Base-by-base conservation (phyloP, 805 yeast genomes). In the Yarrowia keelungensis region DNA sequence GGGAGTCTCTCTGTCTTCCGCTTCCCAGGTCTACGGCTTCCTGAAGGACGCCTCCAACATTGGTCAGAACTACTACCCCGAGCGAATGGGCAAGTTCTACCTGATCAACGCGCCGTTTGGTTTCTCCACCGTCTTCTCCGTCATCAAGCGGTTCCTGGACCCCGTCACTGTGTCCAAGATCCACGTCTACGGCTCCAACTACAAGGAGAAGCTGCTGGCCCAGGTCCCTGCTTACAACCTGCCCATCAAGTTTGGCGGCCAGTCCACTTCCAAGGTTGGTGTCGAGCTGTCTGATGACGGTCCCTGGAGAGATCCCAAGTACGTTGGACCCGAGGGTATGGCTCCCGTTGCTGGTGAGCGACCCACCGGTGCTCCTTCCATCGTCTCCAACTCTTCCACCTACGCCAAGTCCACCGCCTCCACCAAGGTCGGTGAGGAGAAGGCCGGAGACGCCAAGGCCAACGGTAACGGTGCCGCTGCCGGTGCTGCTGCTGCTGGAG, bases 11-110 rank as follows among this genome's bases (percentile, higher is more conserved):
- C 83, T 95, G 70, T 82, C 89, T 32, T 81, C 95, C 59, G 97
- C 97, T 35, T 87, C 89, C 72, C 91, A 89, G 77, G 99, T 95
- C 51, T 83, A 92, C 72, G 83, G 89, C 12, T 95, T 92, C 79
- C 97, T 95, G 68, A 88, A 88, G 78, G 98, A 93, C 80, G 97
- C 99, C 10, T 91, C 97, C 14, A 82, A 85, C 75, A 91, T 95
- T 75, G 97, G 98, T 70, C 99, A 95, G 83, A 91, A 95, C 81
- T 94, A 91, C 81, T 95, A 95, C 79, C 99, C 99, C 15, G 99
- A 95, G 84, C 90, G 98, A 80, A 95, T 95, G 99, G 99, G 99
- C 76, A 92, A 91, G 80, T 95, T 94, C 78, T 94, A 92, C 81
- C 82, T 93, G 75, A 91, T 95, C 80, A 95, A 95, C 77, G 97